phyloP scores from a whole-genome alignment of 345 rosid species.

The Mallotus nudiflorus region DNA sequence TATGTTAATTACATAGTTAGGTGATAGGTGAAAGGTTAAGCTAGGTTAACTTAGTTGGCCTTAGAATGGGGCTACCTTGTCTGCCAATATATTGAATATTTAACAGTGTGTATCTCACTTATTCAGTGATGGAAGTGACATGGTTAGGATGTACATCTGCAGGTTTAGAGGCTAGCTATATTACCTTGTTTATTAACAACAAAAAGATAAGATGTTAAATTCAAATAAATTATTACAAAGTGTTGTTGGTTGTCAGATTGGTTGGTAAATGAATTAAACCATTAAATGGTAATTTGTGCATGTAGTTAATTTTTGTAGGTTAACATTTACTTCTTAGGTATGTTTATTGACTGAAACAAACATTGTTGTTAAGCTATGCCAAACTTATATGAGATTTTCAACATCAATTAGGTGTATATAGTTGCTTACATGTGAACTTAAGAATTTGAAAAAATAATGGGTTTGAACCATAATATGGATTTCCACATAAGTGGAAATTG shows the following conservation, averaged over 20 bases:
- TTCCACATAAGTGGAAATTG: no score
- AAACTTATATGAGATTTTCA: not conserved
- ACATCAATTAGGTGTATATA: not conserved
- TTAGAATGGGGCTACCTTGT: not conserved
- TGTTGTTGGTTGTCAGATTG: not conserved
- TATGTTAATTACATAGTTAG: not conserved
- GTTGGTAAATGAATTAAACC: not conserved
- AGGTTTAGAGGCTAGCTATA: not conserved
- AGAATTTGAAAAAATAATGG: not conserved
- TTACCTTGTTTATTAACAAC: not conserved
- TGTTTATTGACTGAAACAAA: not conserved
- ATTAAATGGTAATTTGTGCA: not conserved
- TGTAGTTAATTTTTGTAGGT: not conserved
- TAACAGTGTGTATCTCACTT: no score
- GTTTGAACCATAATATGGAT: no score
- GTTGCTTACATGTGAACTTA: not conserved
- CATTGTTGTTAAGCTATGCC: not conserved
- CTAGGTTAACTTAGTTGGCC: not conserved
- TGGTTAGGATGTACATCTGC: conserved; percentile 14
- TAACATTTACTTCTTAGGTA: not conserved
- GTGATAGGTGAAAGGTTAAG: conserved; percentile 10
- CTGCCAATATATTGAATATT: no score
- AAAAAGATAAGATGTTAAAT: not conserved
- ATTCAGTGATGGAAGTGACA: not conserved
- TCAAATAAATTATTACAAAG: no score